phyloP scores from a whole-genome alignment of 2,329 filamentous ascomycete species.

The Monilinia fructicola region DNA sequence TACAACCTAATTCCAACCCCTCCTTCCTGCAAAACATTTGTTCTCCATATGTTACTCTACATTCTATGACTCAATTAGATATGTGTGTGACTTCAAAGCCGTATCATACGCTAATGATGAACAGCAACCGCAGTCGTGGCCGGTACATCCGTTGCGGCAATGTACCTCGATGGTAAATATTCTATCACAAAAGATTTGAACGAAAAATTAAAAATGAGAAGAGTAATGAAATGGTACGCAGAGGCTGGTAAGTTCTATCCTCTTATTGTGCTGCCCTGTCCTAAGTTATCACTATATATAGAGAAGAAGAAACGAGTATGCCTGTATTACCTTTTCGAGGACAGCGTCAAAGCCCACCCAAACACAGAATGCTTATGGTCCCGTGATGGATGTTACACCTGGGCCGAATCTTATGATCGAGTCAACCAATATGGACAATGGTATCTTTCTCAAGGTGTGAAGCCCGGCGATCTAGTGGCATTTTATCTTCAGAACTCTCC shows the following conservation, averaged over 20 bases:
- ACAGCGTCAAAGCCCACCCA: slow-evolving; percentile 51
- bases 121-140: slow-evolving; percentile 38
- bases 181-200: slow-evolving; percentile 62
- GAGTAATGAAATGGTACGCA: slow-evolving; percentile 47
- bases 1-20: not conserved
- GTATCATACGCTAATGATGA: slow-evolving; percentile 12
- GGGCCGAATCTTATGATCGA: slow-evolving; percentile 54
- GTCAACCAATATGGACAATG: slow-evolving; percentile 61
- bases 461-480: slow-evolving; percentile 59
- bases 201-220: slow-evolving; percentile 46
- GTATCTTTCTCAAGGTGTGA: slow-evolving; percentile 58
- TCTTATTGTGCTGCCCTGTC: slow-evolving; percentile 12
- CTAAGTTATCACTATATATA: not conserved
- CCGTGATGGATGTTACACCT: slow-evolving; percentile 59
- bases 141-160: slow-evolving; percentile 48
- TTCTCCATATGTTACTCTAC: not conserved
- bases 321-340: slow-evolving; percentile 66
- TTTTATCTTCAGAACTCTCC: slow-evolving; percentile 67
- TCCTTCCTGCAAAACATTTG: not conserved
- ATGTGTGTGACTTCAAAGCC: not conserved
- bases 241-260: slow-evolving; percentile 47
- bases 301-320: slow-evolving; percentile 51
- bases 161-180: slow-evolving; percentile 68
- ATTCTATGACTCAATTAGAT: not conserved
- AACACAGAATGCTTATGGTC: slow-evolving; percentile 66